A percentile compares a stretch with the other conserved stretches of the same genome.
Conservation (phyloP, 306 rosid species). For the Alnus glutinosa region DNA sequence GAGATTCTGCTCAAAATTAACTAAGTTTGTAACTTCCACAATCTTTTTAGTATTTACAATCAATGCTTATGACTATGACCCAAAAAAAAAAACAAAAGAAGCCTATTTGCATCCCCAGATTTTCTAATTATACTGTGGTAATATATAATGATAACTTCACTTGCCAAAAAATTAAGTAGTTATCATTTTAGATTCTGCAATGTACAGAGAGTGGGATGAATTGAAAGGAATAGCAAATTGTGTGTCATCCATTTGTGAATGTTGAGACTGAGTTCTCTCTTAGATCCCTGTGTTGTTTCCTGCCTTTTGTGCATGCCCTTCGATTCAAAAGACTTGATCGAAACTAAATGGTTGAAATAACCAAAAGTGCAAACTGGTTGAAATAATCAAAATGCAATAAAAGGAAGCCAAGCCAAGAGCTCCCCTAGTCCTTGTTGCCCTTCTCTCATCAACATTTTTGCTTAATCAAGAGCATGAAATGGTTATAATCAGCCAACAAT, state of each 20-base stretch:
- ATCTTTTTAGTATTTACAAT: too few species aligned
- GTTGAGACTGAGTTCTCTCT: neutral
- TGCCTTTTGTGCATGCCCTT: too few species aligned
- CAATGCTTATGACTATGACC: too few species aligned
- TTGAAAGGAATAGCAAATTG: neutral
- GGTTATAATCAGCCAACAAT: neutral
- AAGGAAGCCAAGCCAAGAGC: neutral
- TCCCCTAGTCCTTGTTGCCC: neutral
- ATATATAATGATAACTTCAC: neutral
- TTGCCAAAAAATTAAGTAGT: neutral
- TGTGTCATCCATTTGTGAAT: neutral
- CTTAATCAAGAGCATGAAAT: neutral
- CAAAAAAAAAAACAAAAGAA: neutral
- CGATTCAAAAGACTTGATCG: neutral
- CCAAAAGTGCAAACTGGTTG: neutral
- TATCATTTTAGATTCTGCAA: neutral
- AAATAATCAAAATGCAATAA: neutral
- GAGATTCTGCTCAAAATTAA: too few species aligned
- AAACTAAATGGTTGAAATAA: neutral
- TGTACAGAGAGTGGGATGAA: neutral
- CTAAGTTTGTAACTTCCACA: too few species aligned
- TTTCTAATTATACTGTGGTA: neutral
- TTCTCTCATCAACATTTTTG: neutral
- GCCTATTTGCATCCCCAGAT: neutral
- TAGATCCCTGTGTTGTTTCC: neutral